phyloP scores from a whole-genome alignment of 495 filamentous ascomycete genomes.

The Neurospora sublineolata region DNA sequence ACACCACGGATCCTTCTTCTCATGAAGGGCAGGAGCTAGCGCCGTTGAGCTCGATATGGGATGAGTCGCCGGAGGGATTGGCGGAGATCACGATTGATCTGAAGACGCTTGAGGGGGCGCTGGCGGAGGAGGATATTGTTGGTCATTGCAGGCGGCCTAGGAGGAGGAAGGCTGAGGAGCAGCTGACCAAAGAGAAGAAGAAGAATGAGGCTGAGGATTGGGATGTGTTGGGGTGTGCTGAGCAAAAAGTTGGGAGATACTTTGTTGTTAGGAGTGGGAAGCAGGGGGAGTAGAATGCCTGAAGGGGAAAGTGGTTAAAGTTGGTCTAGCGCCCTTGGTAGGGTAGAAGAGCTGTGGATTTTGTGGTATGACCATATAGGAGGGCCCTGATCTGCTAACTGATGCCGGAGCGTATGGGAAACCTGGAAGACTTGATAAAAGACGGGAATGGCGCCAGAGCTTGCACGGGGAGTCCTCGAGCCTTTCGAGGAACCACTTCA shows the following conservation, averaged over 20 bases:
- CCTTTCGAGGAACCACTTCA: background rate
- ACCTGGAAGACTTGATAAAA: background rate
- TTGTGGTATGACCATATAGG: background rate
- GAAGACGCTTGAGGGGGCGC: constrained; percentile 24
- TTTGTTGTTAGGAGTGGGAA: constrained; percentile 65
- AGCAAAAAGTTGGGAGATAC: constrained; percentile 56
- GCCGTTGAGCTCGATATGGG: constrained; percentile 67
- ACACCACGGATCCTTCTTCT: constrained; percentile 42
- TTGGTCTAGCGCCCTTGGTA: background rate
- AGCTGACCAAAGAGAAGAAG: constrained; percentile 3
- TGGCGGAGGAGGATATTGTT: constrained; percentile 29
- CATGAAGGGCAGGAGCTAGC: constrained; percentile 28
- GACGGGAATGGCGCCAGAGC: background rate
- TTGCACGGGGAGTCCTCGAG: background rate
- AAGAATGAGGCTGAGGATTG: constrained; percentile 42
- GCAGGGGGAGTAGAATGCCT: background rate
- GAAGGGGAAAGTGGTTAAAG: background rate
- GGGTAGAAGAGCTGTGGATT: background rate
- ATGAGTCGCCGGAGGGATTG: constrained; percentile 51
- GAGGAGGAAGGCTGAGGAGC: constrained; percentile 17
- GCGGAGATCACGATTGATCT: constrained; percentile 33
- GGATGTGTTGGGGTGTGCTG: constrained; percentile 56
- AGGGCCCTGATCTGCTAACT: background rate
- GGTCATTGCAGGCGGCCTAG: constrained; percentile 37
- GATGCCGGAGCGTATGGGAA: background rate